Base-by-base conservation (phyloP, 108 stramenopile genomes). In the Pseudonitzschia multiseries region DNA sequence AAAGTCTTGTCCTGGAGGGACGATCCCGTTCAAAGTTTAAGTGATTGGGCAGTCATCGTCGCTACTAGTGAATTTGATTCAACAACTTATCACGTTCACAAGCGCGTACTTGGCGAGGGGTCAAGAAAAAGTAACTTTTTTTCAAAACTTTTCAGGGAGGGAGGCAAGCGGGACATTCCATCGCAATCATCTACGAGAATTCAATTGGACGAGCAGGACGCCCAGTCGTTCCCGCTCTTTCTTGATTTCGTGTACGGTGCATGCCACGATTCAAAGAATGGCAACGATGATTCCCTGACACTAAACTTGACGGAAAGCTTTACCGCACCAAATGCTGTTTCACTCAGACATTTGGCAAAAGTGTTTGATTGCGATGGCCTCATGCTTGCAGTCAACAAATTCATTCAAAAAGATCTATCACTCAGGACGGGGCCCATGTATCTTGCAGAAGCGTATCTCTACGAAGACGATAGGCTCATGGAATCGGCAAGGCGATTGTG, bases 11-110 rank as follows among this genome's bases (percentile, higher is more conserved):
- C 83, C 24, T 83, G 83, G 83, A 61, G 79, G 52, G 79, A 73
- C 13, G 79, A 83, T 4, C 82, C 82, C 2, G n/a, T 46, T 33
- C 53, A 53, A 21, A 84, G 71, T 18, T 57, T 53, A n/a, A 72
- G 79, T 17, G 83, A 84, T 43, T 84, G 79, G 79, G 76, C 83
- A 4, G 77, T 84, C 41, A 57, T 80, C 9, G 79, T 84, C 8
- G 76, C 61, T 26, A 84, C 79, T 8, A 77, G 72, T 51, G 83
- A 84, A 53, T 68, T 72, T 1, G 64, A 84, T 31, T 61, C 79
- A 5, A 43, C 27, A 70, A 80, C 79, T 2, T 79, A 84, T 50
- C 75, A 84, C 67, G 83, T 84, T n/a, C 83, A 84, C 59, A 76
- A 73, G 56, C 73, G 69, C 54, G 63, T 80, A 12, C 32, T 84